Base-by-base conservation (phyloP, 1,284 basidiomycete genomes). In the Marasmius oreades region DNA sequence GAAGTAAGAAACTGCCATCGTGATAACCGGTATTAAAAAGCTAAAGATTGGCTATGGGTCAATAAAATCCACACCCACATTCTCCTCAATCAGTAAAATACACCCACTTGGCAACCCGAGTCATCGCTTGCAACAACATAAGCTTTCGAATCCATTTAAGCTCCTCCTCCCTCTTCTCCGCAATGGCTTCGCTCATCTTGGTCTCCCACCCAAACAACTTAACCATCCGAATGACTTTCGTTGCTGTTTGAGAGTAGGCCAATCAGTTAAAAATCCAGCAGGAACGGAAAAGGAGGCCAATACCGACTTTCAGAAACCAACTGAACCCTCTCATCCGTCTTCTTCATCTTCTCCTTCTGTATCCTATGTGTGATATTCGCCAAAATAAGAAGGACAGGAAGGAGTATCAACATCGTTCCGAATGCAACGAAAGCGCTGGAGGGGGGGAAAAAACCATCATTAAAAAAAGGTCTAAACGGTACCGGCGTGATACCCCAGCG, bases 141-240 rank as follows among this genome's bases (percentile, higher is more conserved):
- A 73, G 69, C 55, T 68, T 73, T 64, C 72, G 74, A 31, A 81
- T 67, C 63, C 70, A 77, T 1, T 61, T 59, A 12, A 90, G 67
- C 69, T 90, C 86, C 3, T 75, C 73, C 52, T 85, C 81, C 18
- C 81, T 70, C 72, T 79, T 81, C n/a, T 72, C 73, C 23, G 74
- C 69, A 26, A 88, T 76, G 26, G 75, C 70, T n/a, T 74, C 67
- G 42, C 77, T 73, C 69, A 85, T 79, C 58, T 78, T 77, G 16
- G 69, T 69, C 62, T 88, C 85, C 86, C 86, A 88, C 1, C 81
- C 87, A 60, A 90, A 88, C 61, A 88, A 77, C 69, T 89, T 89
- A 67, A 86, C 72, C 78, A 86, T 86, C 16, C 84, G 72, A 18
- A 82, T 60, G 7, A 80, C 71, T 60, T 71, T 79, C 70, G 80